Evolutionary conservation across 2,329 filamentous ascomycete genomes (phyloP).

Genomic region (Cryphonectria japonica): DNA sequence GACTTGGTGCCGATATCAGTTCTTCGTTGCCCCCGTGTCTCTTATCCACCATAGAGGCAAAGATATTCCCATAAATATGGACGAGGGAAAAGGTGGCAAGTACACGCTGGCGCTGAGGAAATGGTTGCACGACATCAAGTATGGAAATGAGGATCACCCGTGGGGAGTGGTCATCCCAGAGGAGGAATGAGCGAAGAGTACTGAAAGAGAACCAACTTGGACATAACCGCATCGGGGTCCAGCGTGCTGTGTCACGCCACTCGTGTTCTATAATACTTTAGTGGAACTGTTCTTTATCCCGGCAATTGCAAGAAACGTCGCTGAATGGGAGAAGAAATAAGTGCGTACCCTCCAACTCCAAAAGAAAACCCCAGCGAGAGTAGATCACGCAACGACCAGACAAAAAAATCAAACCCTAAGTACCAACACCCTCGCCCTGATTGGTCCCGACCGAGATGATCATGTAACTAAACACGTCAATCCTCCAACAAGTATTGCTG

Average conservation of each 20-base stretch:
- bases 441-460: neutral
- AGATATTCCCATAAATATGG: constrained; percentile 66
- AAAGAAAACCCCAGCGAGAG: neutral
- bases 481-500: constrained; percentile 28
- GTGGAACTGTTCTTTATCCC: neutral
- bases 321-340: neutral
- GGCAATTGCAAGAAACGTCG: neutral
- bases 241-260: constrained; percentile 8
- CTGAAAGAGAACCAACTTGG: neutral
- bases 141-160: constrained; percentile 67
- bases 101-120: constrained; percentile 67
- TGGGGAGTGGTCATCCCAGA: constrained; percentile 73
- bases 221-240: constrained; percentile 5
- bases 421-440: neutral
- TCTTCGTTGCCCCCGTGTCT: constrained; percentile 71
- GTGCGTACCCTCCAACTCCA: neutral
- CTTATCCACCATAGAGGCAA: constrained; percentile 69
- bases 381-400: neutral
- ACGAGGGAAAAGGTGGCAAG: constrained; percentile 54
- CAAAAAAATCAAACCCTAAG: neutral
- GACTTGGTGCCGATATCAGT: constrained; percentile 47
- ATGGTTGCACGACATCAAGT: constrained; percentile 75
- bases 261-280: neutral
- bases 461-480: neutral
- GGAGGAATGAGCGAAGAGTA: constrained; percentile 39